Base-by-base conservation (phyloP, 2,329 filamentous ascomycete genomes). In the Juglanconis oblonga region DNA sequence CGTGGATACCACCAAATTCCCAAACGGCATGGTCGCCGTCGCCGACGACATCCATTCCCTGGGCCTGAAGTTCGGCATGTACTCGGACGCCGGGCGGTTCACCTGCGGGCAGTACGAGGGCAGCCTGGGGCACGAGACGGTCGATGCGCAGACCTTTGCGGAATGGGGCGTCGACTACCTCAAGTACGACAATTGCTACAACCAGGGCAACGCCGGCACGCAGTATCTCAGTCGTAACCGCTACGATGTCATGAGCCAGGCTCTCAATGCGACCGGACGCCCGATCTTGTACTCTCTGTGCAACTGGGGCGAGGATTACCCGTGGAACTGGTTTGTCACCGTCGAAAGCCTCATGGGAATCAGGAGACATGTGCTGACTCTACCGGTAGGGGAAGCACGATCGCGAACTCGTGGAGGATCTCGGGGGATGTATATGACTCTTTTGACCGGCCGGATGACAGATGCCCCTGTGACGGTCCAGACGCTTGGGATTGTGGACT, bases 141-240 rank as follows among this genome's bases (percentile, higher is more conserved):
- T 80, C 9, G 83, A 86, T 66, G 83, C 82, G 0, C 65, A 78
- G 63, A 77, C 76, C 0, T 85, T 81, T 64, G 79, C 80, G 1
- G 72, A 74, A 11, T 83, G 81, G 81, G 79, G 78, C 2, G 73
- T 83, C 56, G 79, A 82, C 64, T 81, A 81, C 53, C 70, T 82
- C 42, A 83, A 83, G 71, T 82, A 82, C 63, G 79, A 82, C 64
- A 81, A 81, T 64, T 82, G 79, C 64, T 71, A 71, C 60, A 70
- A 72, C 49, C 66, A 67, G 55, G 68, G 68, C 33, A 53, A 65
- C 4, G 66, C 64, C 50, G 69, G 70, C 24, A 66, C 66, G 14
- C 68, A 66, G 49, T 59, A 65, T 33, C 67, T 68, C 47, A 70
- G 67, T 7, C 70, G 67, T 55, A 67, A 68, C 57, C 59, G 68